Base-by-base conservation (phyloP, 2,329 filamentous ascomycete genomes). In the Aspergillus brasiliensis region DNA sequence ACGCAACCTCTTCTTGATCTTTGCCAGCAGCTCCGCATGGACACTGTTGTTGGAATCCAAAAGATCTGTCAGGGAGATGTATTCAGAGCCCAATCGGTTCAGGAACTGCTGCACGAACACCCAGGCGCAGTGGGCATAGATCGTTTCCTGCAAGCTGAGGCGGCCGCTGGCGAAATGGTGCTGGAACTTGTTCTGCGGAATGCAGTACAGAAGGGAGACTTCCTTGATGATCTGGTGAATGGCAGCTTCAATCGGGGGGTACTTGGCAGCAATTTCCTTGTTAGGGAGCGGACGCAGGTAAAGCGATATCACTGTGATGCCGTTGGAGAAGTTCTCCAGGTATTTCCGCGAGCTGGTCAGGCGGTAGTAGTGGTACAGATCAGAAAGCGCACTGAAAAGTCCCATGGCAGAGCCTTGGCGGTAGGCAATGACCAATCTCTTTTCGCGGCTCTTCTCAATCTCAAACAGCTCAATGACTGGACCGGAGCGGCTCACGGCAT, bases 171-270 rank as follows among this genome's bases (percentile, higher is more conserved):
- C 91, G 77, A 99, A 99, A 69, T 97, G 86, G 60, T 84, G 82
- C 78, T 97, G 94, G 76, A 99, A 92, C 78, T 93, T 95, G 84
- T 97, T 99, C 77, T 96, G 94, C 13, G 95, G 95, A 67, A 99
- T 90, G 77, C 95, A 99, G 86, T 98, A 99, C 17, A 99, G 84
- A 60, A 99, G 85, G 1, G 95, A 98, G 53, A 97, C 89, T 78
- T 99, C 95, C 84, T 98, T 98, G 82, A 95, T 96, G 81, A 99
- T 97, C 79, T 99, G 95, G 79, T 97, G 91, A 67, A 99, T 97
- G 2, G 94, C 95, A 68, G 94, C 90, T 71, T 97, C 92, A 67
- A 98, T 92, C 0, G 92, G 89, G 40, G 94, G 93, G 73, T 85
- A 82, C 65, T 83, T 84, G 62, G 78, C 75, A 8, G 81, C 80